A percentile compares a stretch with the other conserved stretches of the same genome.
These are phyloP conservation scores for Vicia faba DNA, from an alignment of 306 rosid genomes.

Conservation along the genomic window DNA sequence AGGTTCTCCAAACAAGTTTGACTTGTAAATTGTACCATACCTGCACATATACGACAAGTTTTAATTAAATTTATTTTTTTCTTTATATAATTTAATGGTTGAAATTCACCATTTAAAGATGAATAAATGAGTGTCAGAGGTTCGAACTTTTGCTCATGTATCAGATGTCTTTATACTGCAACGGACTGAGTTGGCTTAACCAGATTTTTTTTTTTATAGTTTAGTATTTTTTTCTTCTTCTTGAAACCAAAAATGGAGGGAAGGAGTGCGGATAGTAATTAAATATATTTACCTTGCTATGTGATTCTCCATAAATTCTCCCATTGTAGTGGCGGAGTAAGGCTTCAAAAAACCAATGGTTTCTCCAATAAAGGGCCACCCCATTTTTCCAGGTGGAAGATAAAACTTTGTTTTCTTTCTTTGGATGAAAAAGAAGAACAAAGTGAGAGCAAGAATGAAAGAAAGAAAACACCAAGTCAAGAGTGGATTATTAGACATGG, in stretches of 20 bases:
- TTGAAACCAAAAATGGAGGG: neutral
- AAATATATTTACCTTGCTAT: constrained; percentile 57
- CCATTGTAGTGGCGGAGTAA: constrained; percentile 67
- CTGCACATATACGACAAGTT: constrained; percentile 42
- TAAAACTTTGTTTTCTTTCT: constrained; percentile 53
- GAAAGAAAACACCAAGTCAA: constrained; percentile 57
- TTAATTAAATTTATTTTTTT: neutral
- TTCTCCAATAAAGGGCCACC: constrained; percentile 92
- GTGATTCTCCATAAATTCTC: constrained; percentile 78
- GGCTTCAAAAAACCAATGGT: constrained; percentile 77
- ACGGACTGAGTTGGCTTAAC: no score
- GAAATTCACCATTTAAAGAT: no score
- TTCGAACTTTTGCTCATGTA: no score
- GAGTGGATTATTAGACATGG: constrained; percentile 66
- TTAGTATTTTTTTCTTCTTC: neutral
- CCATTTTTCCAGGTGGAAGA: constrained; percentile 92
- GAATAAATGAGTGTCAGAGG: no score
- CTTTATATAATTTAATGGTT: no score
- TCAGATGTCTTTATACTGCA: no score
- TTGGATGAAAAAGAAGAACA: constrained; percentile 55
- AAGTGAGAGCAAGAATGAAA: constrained; percentile 54
- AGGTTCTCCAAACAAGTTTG: constrained; percentile 77
- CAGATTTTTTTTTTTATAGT: neutral
- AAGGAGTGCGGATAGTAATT: neutral
- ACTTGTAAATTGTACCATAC: constrained; percentile 86